Evolutionary conservation across 495 filamentous ascomycete species (phyloP), one percentile per base, ranked within the genome.

Genomic region (Lasiosphaeria ovina): DNA sequence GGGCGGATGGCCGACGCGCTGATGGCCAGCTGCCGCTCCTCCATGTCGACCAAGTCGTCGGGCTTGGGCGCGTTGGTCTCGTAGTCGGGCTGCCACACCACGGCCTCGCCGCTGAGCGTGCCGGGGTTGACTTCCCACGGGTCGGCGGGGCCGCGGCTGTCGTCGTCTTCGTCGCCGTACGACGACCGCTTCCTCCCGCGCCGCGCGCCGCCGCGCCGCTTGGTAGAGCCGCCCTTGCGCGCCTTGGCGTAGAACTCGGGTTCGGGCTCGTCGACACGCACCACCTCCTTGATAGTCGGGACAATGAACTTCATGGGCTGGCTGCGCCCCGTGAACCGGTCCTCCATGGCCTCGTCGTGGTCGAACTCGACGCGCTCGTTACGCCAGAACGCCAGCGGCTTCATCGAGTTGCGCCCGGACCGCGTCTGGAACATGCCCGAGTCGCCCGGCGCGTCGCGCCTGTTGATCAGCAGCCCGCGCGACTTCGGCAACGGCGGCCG

Each of bases 381-480:
- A 55, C 84, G 85, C 94, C 94, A 98, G 69, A 79, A 93, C 42
- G 87, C 84, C n/a, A 97, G 72, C 6, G 94, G 94, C 61, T 88
- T 84, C 57, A 92, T 82, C 12, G 79, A 82, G 24, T 69, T 77
- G 16, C 81, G 76, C 10, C 82, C 82, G 6, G 80, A 84, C 16
- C 82, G 78, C 31, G 84, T 85, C 31, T 72, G 79, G 68, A 76
- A 67, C 54, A 73, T 77, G 35, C 47, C 17, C 47, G 84, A 75
- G 84, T 89, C 69, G 61, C 66, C 64, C 6, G 68, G 63, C 0
- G 80, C 84, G 65, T 91, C 87, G 54, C 85, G 83, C 51, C 90
- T 89, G 55, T 88, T 76, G 56, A 91, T 87, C 57, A 89, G 82
- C 3, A 93, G 77, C 54, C 86, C 87, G 57, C 85, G 84, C 44